phyloP scores from a whole-genome alignment of 768 basidiomycete species.

The Podaxis mareebaensis region DNA sequence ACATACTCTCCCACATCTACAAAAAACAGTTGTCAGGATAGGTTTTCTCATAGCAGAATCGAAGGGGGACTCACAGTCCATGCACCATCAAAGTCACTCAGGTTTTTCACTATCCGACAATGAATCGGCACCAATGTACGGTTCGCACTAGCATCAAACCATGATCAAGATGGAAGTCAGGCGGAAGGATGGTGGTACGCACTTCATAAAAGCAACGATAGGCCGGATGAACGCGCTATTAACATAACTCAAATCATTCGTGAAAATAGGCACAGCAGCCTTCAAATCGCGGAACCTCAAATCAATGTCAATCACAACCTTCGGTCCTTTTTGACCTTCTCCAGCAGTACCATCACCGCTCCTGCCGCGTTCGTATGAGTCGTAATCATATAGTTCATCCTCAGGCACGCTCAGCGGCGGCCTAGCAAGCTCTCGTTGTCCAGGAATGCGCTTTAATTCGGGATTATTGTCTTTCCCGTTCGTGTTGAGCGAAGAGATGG shows the following conservation, averaged over 20 bases:
- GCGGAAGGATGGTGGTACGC: constrained; percentile 27
- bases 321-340: constrained; percentile 26
- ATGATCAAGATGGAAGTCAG: constrained; percentile 4
- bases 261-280: constrained; percentile 91
- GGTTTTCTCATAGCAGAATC: neutral
- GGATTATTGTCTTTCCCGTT: constrained; percentile 33
- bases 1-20: constrained; percentile 92
- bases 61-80: constrained; percentile 75
- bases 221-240: constrained; percentile 92
- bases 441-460: constrained; percentile 65
- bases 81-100: constrained; percentile 90
- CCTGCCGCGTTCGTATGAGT: constrained; percentile 25
- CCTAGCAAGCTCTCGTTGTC: constrained; percentile 82
- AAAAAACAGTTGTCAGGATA: neutral
- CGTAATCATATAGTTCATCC: constrained; percentile 21
- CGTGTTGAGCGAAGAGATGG: constrained; percentile 60
- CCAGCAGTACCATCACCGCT: constrained; percentile 22
- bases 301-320: constrained; percentile 87
- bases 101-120: constrained; percentile 81
- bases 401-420: constrained; percentile 70
- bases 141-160: constrained; percentile 64
- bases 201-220: constrained; percentile 99
- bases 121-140: constrained; percentile 93
- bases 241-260: constrained; percentile 84
- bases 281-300: constrained; percentile 93